Evolutionary conservation across 768 basidiomycete genomes (phyloP), one percentile per base, ranked within the genome.

Genomic region (Auricularia heimuer): DNA sequence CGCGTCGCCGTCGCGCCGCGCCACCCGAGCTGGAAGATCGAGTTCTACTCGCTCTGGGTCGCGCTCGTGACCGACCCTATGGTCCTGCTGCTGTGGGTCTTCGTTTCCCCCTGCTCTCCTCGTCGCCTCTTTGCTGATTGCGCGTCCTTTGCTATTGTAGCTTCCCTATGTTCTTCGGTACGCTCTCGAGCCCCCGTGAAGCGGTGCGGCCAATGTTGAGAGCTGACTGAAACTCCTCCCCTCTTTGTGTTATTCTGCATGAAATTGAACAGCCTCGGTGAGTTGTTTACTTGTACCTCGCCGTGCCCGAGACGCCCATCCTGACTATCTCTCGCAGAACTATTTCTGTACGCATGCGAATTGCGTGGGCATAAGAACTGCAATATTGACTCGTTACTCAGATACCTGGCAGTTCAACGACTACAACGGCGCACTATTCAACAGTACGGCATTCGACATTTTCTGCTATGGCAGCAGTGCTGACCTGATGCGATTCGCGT

Each of bases 101-200:
- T 29, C 29, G 29, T 4, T 24, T 60, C 4, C 14, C 51, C 2
- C 21, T 3, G 3, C 14, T 21, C 7, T 63, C 18, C 4, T 11
- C 29, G 14, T 16, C 4, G 47, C 12, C 11, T 14, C 36, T 8
- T 7, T 21, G 21, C 61, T 62, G 4, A 62, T 34, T 7, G 8
- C 61, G 10, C 18, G 10, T 3, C 44, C 44, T 45, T 45, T 45
- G 44, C 11, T 29, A 18, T 45, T 10, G 6, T 51, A 63, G 63
- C n/a, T 89, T 93, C 78, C 92, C 91, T 12, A 89, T 92, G 86
- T 92, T 92, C 75, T 84, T 91, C 64, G 88, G 83, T 67, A 58
- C 34, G 66, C 58, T 35, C 18, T 35, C 16, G n/a, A 18, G 18
- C 34, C 10, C 10, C 34, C 11, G 58, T 33, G 21, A 51, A 16